These are phyloP conservation scores for Oryza rufipogon DNA, from an alignment of 176 grass and related monocot genomes.

Conservation along the genomic window DNA sequence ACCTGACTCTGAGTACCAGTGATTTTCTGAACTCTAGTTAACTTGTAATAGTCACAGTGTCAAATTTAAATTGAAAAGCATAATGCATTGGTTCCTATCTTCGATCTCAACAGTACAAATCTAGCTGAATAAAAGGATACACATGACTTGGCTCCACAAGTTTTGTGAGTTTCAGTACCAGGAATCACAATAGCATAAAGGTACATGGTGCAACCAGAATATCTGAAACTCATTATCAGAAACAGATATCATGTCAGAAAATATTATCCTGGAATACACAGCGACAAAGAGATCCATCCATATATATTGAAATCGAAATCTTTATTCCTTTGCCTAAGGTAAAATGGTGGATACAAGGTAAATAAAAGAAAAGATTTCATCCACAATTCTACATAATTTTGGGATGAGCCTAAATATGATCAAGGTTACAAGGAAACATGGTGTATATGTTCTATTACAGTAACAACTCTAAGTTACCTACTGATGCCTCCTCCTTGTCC, in stretches of 20 bases:
- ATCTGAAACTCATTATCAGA: background rate
- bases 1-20: background rate
- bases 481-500: conserved; percentile 46
- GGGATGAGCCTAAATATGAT: conserved; percentile 15
- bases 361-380: background rate
- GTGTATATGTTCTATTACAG: conserved; percentile 33
- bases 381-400: conserved; percentile 10
- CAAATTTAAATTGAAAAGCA: conserved; percentile 16
- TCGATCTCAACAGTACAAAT: background rate
- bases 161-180: background rate
- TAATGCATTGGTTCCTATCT: background rate
- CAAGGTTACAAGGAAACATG: background rate
- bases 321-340: conserved; percentile 28
- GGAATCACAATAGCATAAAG: background rate
- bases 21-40: background rate
- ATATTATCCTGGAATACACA: background rate
- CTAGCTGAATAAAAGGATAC: conserved; percentile 11
- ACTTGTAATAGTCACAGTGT: background rate
- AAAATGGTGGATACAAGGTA: conserved; percentile 33
- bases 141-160: background rate
- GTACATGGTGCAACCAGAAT: background rate
- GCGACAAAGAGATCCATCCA: conserved; percentile 19
- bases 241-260: conserved; percentile 16
- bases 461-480: conserved; percentile 5
- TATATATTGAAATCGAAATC: conserved; percentile 1